Evolutionary conservation across 2,329 filamentous ascomycete genomes (phyloP).

Genomic region (Talaromyces sp.): DNA sequence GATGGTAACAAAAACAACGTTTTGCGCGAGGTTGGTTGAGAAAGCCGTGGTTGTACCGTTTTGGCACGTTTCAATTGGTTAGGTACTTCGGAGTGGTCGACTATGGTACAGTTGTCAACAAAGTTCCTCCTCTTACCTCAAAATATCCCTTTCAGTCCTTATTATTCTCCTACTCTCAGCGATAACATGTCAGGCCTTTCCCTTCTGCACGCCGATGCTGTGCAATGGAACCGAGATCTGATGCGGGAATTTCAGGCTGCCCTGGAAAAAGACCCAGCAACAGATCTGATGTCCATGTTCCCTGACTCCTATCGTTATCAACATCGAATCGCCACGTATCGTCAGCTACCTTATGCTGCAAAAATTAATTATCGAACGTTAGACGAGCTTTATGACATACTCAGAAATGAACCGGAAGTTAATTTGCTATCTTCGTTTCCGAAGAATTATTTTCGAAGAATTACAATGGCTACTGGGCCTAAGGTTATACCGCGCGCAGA

Average conservation of each 20-base stretch:
- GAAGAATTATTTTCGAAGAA: conserved; percentile 20
- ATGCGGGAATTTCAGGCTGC: conserved; percentile 20
- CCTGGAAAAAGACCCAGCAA: too few species aligned
- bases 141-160: too few species aligned
- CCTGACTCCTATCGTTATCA: conserved; percentile 17
- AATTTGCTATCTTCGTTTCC: conserved; percentile 21
- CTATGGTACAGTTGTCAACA: too few species aligned
- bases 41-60: too few species aligned
- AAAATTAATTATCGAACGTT: conserved; percentile 19
- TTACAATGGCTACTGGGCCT: conserved; percentile 19
- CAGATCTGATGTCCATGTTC: conserved; percentile 23
- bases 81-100: too few species aligned
- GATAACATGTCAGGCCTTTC: conserved; percentile 2
- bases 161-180: too few species aligned
- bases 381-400: conserved; percentile 15
- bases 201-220: conserved; percentile 17
- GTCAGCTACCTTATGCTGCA: conserved; percentile 17
- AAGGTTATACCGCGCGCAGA: neutral
- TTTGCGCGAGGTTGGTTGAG: too few species aligned
- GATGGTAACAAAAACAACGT: too few species aligned
- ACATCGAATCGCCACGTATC: conserved; percentile 17
- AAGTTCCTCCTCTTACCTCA: too few species aligned
- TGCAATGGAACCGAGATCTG: conserved; percentile 22
- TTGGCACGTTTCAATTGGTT: too few species aligned
- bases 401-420: conserved; percentile 19